Percentiles rank a stretch among this genome's conserved stretches.
These are phyloP conservation scores for Acer negundo DNA, from an alignment of 345 rosid species.

Conservation along the genomic window DNA sequence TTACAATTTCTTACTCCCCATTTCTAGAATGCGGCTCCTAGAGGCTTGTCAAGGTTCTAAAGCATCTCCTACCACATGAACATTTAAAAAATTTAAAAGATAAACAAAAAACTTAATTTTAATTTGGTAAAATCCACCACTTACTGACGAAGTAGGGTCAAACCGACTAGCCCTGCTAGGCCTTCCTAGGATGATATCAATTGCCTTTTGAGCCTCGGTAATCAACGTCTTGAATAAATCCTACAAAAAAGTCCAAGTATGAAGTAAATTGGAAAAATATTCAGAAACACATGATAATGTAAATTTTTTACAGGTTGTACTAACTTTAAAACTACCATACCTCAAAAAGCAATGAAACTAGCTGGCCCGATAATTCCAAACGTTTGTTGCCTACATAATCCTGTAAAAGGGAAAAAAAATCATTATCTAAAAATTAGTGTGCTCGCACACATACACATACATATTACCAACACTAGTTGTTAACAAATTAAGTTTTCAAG, in stretches of 20 bases:
- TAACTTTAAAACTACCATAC: slow-evolving; percentile 38
- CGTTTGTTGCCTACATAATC: slow-evolving; percentile 98
- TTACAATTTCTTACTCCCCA: too few relatives aligned
- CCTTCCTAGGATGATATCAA: slow-evolving; percentile 47
- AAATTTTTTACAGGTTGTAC: not conserved
- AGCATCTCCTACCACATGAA: not conserved
- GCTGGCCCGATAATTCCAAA: slow-evolving; percentile 88
- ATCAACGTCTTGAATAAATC: slow-evolving; percentile 89
- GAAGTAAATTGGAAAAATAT: slow-evolving; percentile 3
- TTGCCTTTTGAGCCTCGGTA: slow-evolving; percentile 48
- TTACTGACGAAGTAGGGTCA: slow-evolving; percentile 63
- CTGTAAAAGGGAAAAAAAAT: slow-evolving; percentile 36
- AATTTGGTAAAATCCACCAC: slow-evolving; percentile 23
- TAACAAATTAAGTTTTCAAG: not conserved
- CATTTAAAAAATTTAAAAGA: not conserved
- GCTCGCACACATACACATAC: not conserved
- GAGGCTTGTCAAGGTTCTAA: not conserved
- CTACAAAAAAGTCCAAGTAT: slow-evolving; percentile 32
- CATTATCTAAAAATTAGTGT: not conserved
- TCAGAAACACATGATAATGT: not conserved
- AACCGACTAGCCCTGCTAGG: slow-evolving; percentile 55
- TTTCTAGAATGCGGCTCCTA: too few relatives aligned
- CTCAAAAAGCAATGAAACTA: slow-evolving; percentile 94
- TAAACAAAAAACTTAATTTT: not conserved
- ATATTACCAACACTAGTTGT: not conserved